Percentiles rank a stretch among this genome's conserved stretches.
Conservation (phyloP, 2,329 filamentous ascomycete genomes). For the Sclerotinia glacialis region DNA sequence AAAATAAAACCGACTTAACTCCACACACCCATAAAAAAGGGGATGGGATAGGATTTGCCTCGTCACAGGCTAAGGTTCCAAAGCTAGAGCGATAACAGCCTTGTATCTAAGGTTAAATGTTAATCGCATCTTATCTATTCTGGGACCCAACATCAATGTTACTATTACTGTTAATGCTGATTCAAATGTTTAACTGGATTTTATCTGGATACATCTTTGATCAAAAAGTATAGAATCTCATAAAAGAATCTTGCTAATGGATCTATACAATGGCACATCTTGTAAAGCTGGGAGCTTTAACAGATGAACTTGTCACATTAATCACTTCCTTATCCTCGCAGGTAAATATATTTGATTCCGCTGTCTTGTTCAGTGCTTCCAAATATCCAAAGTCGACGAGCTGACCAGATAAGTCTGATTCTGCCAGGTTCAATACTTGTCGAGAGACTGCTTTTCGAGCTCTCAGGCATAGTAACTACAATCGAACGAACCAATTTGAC, state of each 20-base stretch:
- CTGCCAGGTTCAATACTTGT: slow-evolving; percentile 43
- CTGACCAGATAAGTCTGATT: slow-evolving; percentile 34
- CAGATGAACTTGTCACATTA: slow-evolving; percentile 67
- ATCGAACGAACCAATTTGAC: slow-evolving; percentile 73
- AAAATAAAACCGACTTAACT: slow-evolving; percentile 16
- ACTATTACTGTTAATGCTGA: not conserved
- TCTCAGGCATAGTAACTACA: slow-evolving; percentile 55
- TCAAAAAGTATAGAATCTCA: not conserved
- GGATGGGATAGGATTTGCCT: slow-evolving; percentile 10
- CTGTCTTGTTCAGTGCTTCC: not conserved
- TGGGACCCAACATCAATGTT: not conserved
- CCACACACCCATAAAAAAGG: slow-evolving; percentile 7
- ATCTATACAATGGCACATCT: slow-evolving; percentile 63
- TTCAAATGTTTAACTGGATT: not conserved
- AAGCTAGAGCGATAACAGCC: not conserved
- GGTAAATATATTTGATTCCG: slow-evolving; percentile 43
- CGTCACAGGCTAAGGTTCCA: not conserved
- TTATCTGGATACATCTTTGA: not conserved
- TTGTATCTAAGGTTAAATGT: not conserved
- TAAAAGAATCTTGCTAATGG: not conserved
- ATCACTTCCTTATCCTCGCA: slow-evolving; percentile 55
- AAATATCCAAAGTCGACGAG: not conserved
- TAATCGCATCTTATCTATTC: not conserved
- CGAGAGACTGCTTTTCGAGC: slow-evolving; percentile 51
- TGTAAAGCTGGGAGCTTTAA: slow-evolving; percentile 60